Evolutionary conservation across 352 stramenopile genomes (phyloP).

Genomic region (Globisporangium yorkense): DNA sequence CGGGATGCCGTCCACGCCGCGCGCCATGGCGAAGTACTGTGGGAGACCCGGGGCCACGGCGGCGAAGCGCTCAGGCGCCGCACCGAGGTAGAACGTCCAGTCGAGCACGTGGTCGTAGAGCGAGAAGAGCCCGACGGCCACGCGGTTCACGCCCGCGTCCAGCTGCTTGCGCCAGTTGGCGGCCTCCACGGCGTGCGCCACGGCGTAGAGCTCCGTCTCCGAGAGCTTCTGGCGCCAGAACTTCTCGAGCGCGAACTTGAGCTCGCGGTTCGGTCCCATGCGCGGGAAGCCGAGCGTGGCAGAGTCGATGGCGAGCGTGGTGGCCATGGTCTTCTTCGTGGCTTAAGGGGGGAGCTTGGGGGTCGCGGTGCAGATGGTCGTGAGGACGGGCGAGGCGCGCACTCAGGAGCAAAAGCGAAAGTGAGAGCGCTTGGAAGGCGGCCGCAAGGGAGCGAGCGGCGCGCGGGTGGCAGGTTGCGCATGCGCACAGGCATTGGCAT

Average conservation of each 20-base stretch:
- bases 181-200: conserved; percentile 74
- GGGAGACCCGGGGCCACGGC: conserved; percentile 46
- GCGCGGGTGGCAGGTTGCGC: no score
- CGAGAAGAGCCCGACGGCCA: conserved; percentile 87
- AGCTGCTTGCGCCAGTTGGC: conserved; percentile 85
- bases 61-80: conserved; percentile 73
- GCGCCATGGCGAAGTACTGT: conserved; percentile 90
- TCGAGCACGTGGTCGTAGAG: conserved; percentile 91
- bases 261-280: conserved; percentile 91
- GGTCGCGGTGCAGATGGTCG: conserved; percentile 20
- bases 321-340: conserved; percentile 17
- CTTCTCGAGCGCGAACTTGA: conserved; percentile 93
- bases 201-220: conserved; percentile 72
- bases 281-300: conserved; percentile 88
- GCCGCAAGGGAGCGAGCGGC: background rate
- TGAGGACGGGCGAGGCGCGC: conserved; percentile 22
- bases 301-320: conserved; percentile 49
- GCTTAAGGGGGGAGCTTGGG: conserved; percentile 4
- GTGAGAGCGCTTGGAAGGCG: conserved; percentile 19
- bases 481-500: background rate
- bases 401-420: conserved; percentile 52
- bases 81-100: conserved; percentile 80
- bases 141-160: conserved; percentile 60
- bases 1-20: conserved; percentile 84
- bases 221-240: conserved; percentile 86